A percentile compares a stretch with the other conserved stretches of the same genome.
Conservation (phyloP, 2,329 filamentous ascomycete species). For the Emmonsiellopsis sp. region DNA sequence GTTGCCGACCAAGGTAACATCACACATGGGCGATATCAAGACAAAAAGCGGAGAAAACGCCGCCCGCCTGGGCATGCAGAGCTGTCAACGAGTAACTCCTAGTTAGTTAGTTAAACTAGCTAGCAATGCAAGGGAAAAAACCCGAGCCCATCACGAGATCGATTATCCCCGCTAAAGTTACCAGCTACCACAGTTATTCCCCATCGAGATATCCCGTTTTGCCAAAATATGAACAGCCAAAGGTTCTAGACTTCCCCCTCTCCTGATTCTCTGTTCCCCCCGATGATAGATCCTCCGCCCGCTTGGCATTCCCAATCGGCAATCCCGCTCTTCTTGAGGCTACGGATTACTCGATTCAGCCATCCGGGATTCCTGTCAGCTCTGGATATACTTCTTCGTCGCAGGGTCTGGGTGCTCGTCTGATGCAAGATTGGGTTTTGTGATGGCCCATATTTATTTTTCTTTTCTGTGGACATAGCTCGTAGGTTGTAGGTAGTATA, state of each 20-base stretch:
- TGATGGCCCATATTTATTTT: background rate
- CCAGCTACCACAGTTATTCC: no score
- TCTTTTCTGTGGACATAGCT: background rate
- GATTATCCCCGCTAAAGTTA: background rate
- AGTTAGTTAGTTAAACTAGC: background rate
- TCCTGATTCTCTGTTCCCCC: background rate
- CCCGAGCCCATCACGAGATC: background rate
- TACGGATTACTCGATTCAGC: constrained; percentile 5
- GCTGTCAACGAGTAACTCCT: no score
- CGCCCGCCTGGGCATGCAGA: no score
- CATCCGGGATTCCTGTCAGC: background rate
- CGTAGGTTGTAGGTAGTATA: background rate
- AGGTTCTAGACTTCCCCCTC: background rate
- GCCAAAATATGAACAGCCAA: no score
- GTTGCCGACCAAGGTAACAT: no score
- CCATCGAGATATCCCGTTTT: no score
- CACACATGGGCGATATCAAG: no score
- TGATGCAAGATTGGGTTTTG: background rate
- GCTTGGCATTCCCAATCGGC: constrained; percentile 4
- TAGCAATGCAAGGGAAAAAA: background rate
- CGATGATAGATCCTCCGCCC: background rate
- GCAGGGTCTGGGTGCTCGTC: background rate
- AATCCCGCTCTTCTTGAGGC: background rate
- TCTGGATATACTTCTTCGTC: background rate
- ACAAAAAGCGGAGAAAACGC: background rate